Base-by-base conservation (phyloP, 805 yeast genomes). In the Ascoidea asiatica region DNA sequence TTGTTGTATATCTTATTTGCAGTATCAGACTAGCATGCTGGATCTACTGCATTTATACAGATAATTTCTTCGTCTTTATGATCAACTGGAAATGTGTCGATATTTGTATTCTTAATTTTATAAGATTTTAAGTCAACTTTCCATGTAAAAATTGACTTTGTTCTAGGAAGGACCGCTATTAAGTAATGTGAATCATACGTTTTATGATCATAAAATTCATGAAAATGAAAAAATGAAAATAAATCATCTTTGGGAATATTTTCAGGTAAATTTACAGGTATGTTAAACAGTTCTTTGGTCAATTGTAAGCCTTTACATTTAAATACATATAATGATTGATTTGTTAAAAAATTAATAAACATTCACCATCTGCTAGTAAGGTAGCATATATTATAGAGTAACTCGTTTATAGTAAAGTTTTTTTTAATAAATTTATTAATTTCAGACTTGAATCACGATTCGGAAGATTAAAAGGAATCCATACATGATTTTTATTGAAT, bases 31-130 rank as follows among this genome's bases (percentile, higher is more conserved):
- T 73, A 70, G 4, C 77, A 77, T 2, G 79, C 86, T 0, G 90
- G 87, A 53, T 84, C 87, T 20, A 84, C 76, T 1, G 75, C 64
- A 1, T 81, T 67, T 4, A 77, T 69, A n/a, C 61, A 55, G 43
- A 66, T 66, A 2, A 73, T 60, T 1, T 56, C 52, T 1, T 60
- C 65, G 2, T 61, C 60, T 8, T 59, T 56, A 4, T 53, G 19
- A 11, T 52, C 52, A 2, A 56, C 36, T 2, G 75, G 74, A n/a
- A 68, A 48, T 7, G 59, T 57, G 1, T 55, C 69, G 43, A 73
- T 64, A 3, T 56, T 52, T 37, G 64, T 60, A 1, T 58, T 54
- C 4, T 48, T 44, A 1, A 67, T 59, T 5, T 50, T 42, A 19
- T 57, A 52, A n/a, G 50, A 44, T 13, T 45, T 41, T 19, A 50